Evolutionary conservation across 1,284 basidiomycete species (phyloP).

Genomic region (Marasmius oreades): DNA sequence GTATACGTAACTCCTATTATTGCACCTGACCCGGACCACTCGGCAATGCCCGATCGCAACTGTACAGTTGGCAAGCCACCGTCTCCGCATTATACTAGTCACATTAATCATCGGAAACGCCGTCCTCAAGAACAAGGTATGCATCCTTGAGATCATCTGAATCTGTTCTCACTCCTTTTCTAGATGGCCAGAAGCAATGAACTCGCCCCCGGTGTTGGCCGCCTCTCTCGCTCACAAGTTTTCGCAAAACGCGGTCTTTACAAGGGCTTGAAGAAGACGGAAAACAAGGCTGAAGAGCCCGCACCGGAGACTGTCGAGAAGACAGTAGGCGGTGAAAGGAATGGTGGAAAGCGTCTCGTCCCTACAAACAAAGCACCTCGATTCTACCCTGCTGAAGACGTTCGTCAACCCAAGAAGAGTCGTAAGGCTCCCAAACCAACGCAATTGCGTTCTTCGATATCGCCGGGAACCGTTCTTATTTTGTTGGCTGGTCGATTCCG

Average conservation of each 20-base stretch:
- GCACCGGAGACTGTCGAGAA: conserved; percentile 74
- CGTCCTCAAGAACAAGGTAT: conserved; percentile 49
- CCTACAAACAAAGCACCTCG: conserved; percentile 87
- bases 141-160: conserved; percentile 18
- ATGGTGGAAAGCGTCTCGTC: conserved; percentile 85
- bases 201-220: conserved; percentile 81
- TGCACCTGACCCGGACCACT: background rate
- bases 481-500: conserved; percentile 97
- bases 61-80: conserved; percentile 43
- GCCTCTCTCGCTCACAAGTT: conserved; percentile 80
- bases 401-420: conserved; percentile 85
- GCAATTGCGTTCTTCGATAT: conserved; percentile 84
- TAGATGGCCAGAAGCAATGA: conserved; percentile 94
- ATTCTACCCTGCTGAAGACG: conserved; percentile 98
- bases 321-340: conserved; percentile 85
- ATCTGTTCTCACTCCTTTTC: conserved; percentile 21
- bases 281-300: conserved; percentile 60
- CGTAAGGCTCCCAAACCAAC: conserved; percentile 83
- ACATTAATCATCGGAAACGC: conserved; percentile 42
- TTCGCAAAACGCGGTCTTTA: conserved; percentile 77
- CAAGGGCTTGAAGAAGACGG: conserved; percentile 79
- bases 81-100: conserved; percentile 24
- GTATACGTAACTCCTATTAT: too few species aligned
- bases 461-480: conserved; percentile 94
- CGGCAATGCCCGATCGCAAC: conserved; percentile 35